phyloP scores from a whole-genome alignment of 73 alveolate genomes.

The Tetrahymena thermophila region DNA sequence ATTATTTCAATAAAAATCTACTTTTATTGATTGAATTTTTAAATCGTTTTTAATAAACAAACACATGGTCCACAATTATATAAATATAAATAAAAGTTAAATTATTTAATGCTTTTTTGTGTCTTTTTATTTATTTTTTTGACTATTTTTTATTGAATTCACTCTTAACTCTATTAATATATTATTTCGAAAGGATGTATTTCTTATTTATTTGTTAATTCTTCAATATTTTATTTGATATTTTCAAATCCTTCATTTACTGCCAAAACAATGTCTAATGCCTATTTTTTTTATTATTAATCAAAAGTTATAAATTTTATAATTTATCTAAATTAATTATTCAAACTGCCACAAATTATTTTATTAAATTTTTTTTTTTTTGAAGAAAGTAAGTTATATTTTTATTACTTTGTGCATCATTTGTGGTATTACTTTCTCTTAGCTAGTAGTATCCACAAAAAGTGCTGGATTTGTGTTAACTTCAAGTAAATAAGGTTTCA shows the following conservation, averaged over 20 bases:
- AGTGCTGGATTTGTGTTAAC: constrained; percentile 30
- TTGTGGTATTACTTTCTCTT: constrained; percentile 11
- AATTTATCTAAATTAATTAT: neutral
- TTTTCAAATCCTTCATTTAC: neutral
- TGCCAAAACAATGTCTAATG: neutral
- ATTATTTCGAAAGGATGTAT: neutral
- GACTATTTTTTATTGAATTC: too few relatives aligned
- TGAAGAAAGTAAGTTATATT: too few relatives aligned
- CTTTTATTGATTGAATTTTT: too few relatives aligned
- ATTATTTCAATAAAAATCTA: too few relatives aligned
- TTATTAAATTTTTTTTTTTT: too few relatives aligned
- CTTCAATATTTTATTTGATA: neutral
- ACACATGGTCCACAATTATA: too few relatives aligned
- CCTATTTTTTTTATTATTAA: neutral
- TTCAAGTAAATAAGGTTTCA: constrained; percentile 20
- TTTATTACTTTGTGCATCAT: neutral
- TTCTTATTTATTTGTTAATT: neutral
- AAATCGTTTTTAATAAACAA: too few relatives aligned
- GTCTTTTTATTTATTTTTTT: too few relatives aligned
- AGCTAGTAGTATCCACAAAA: constrained; percentile 6
- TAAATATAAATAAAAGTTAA: too few relatives aligned
- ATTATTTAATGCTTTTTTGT: too few relatives aligned
- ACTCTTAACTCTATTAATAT: neutral
- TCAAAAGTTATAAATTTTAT: too few relatives aligned
- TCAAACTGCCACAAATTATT: too few relatives aligned